Evolutionary conservation across 805 yeast genomes (phyloP).

Genomic region (Candida taoyuanica): DNA sequence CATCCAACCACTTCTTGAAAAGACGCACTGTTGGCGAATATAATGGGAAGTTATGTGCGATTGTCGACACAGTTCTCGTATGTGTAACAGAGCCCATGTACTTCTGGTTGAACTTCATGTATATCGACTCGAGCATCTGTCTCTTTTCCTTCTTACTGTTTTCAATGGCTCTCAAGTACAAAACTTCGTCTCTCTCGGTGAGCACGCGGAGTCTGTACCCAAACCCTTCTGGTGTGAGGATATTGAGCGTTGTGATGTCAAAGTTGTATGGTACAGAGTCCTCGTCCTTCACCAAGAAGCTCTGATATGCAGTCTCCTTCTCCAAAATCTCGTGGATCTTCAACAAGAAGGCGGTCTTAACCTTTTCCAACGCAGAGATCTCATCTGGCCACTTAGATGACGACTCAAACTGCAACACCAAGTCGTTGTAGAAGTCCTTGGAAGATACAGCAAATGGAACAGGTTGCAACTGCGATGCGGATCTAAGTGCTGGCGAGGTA

Average conservation of each 20-base stretch:
- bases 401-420: constrained; percentile 80
- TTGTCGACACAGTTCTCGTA: constrained; percentile 67
- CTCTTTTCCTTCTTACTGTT: constrained; percentile 58
- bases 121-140: constrained; percentile 54
- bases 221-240: constrained; percentile 84
- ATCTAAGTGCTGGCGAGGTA: constrained; percentile 68
- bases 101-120: constrained; percentile 56
- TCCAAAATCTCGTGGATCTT: constrained; percentile 50
- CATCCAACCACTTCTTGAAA: constrained; percentile 85
- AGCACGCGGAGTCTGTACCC: constrained; percentile 75
- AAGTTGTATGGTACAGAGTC: constrained; percentile 59
- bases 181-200: constrained; percentile 77
- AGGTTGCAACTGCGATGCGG: constrained; percentile 72
- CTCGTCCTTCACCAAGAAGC: constrained; percentile 62
- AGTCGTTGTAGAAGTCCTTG: constrained; percentile 77
- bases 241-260: constrained; percentile 51
- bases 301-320: constrained; percentile 48
- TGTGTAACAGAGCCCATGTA: constrained; percentile 72
- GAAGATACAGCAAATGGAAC: constrained; percentile 73
- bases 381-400: constrained; percentile 97
- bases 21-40: constrained; percentile 78
- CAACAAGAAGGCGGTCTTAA: constrained; percentile 84
- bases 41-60: constrained; percentile 66
- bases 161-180: constrained; percentile 67
- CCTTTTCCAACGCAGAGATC: constrained; percentile 73